A percentile compares a stretch with the other conserved stretches of the same genome.
phyloP scores from a whole-genome alignment of 208 protist species.

The Trypanosoma scelopori region DNA sequence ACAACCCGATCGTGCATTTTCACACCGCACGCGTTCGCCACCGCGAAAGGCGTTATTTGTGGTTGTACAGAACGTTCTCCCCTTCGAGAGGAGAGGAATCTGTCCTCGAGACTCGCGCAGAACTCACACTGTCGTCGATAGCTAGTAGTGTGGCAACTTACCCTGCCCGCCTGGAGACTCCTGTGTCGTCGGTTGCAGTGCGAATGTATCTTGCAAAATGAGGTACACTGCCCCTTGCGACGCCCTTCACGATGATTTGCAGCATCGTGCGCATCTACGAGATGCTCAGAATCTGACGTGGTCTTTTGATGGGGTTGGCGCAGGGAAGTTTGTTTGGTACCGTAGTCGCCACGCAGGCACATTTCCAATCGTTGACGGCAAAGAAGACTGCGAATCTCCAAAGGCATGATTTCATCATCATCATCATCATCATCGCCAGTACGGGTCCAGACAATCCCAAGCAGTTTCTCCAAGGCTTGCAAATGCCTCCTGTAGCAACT shows the following conservation, averaged over 20 bases:
- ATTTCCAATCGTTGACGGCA: conserved; percentile 27
- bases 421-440: neutral
- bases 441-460: conserved; percentile 18
- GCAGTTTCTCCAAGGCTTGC: conserved; percentile 22
- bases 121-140: conserved; percentile 19
- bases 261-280: neutral
- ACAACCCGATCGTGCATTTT: conserved; percentile 22
- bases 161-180: neutral
- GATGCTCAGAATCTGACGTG: neutral
- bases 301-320: neutral
- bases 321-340: neutral
- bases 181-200: neutral
- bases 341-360: neutral
- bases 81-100: neutral
- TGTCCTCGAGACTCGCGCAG: conserved; percentile 12
- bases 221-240: neutral
- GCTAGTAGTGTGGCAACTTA: neutral
- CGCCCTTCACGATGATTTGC: neutral
- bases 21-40: conserved; percentile 23
- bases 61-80: neutral
- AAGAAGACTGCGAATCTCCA: conserved; percentile 20
- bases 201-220: neutral
- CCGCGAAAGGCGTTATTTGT: conserved; percentile 19
- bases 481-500: conserved; percentile 24
- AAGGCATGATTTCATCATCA: conserved; percentile 2